phyloP scores from a whole-genome alignment of 495 filamentous ascomycete species.

The Podospora comata region DNA sequence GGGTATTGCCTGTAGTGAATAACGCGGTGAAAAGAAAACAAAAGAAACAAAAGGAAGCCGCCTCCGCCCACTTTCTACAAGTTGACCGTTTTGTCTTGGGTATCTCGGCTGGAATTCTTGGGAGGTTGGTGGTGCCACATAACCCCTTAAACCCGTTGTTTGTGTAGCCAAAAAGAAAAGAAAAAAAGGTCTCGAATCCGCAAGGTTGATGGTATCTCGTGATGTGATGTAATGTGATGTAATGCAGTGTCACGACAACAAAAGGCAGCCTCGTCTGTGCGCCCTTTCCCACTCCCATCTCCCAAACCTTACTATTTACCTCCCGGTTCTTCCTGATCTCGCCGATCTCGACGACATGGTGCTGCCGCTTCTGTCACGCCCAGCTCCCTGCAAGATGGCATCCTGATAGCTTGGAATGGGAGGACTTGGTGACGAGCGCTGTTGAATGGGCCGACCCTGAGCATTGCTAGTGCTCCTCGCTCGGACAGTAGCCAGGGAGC shows the following conservation, averaged over 20 bases:
- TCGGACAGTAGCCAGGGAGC: constrained; percentile 43
- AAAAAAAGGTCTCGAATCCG: not conserved
- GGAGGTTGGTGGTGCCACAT: not conserved
- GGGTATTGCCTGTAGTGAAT: not conserved
- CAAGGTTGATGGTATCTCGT: not conserved
- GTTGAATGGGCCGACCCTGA: constrained; percentile 3
- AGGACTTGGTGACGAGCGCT: constrained; percentile 36
- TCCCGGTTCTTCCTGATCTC: constrained; percentile 22
- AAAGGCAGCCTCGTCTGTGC: not conserved
- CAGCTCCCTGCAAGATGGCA: constrained; percentile 52
- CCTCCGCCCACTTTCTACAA: not conserved
- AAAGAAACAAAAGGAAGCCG: not conserved
- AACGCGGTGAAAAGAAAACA: not conserved
- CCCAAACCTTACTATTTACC: constrained; percentile 13
- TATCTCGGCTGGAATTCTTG: not conserved
- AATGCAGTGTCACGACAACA: not conserved
- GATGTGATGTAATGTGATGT: not conserved
- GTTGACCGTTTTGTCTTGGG: not conserved
- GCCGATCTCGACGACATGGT: constrained; percentile 25
- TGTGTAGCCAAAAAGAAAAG: not conserved
- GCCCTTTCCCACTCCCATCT: not conserved
- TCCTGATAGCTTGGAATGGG: constrained; percentile 68
- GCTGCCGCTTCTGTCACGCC: constrained; percentile 47
- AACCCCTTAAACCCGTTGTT: not conserved
- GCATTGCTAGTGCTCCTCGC: constrained; percentile 26